phyloP scores from a whole-genome alignment of 2,329 filamentous ascomycete genomes.

The Beauveria sp. region DNA sequence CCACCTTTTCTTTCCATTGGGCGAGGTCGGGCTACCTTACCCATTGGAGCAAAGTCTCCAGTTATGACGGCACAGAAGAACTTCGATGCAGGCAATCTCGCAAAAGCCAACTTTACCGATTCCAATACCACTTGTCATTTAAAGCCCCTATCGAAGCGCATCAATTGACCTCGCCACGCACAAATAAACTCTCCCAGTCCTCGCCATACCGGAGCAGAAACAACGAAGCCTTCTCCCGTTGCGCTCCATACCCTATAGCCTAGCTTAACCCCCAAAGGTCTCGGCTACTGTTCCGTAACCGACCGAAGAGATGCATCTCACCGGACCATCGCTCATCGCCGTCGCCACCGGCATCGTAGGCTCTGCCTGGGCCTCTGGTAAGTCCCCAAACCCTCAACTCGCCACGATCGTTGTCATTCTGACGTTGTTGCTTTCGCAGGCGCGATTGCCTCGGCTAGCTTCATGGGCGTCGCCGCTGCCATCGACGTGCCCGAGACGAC shows the following conservation, averaged over 20 bases:
- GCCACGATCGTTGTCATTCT: not conserved
- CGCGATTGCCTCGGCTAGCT: conserved; percentile 27
- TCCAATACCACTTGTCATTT: not conserved
- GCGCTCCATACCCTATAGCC: conserved; percentile 1
- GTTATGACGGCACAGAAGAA: not conserved
- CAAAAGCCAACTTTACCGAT: not conserved
- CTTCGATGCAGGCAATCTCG: not conserved
- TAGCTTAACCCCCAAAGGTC: not conserved
- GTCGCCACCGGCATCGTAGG: conserved; percentile 30
- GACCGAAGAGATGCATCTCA: conserved; percentile 10
- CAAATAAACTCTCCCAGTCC: not conserved
- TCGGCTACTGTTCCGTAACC: not conserved
- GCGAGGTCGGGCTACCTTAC: too few relatives aligned
- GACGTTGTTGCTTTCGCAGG: conserved; percentile 20
- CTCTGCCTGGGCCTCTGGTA: conserved; percentile 31
- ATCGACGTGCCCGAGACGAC: conserved; percentile 22
- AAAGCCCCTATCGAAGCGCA: not conserved
- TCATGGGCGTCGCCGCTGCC: conserved; percentile 26
- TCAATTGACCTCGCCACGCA: not conserved
- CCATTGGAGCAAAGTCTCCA: not conserved
- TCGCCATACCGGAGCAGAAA: not conserved
- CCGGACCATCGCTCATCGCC: conserved; percentile 25
- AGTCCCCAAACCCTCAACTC: not conserved
- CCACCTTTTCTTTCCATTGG: not conserved
- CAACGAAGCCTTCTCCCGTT: not conserved